These are phyloP conservation scores for Aspergillus phoenicis DNA, from an alignment of 2,329 filamentous ascomycete species.

Conservation along the genomic window DNA sequence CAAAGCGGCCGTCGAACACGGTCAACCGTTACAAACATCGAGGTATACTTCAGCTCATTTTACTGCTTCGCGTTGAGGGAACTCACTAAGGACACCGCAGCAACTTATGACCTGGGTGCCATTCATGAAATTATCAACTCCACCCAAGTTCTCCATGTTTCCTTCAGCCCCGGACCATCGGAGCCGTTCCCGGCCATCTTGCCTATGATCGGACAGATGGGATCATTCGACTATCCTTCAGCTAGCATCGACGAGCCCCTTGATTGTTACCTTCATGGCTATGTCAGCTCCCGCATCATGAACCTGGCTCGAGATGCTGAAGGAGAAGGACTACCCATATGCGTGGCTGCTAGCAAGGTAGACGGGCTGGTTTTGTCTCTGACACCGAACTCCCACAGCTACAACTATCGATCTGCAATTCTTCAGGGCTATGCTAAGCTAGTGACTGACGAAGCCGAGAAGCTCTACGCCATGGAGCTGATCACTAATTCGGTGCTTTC, in stretches of 20 bases:
- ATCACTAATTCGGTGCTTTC: conserved; percentile 76
- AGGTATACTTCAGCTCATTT: conserved; percentile 49
- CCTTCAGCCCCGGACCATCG: conserved; percentile 65
- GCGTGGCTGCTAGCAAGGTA: conserved; percentile 71
- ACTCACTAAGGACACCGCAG: conserved; percentile 45
- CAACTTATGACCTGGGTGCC: conserved; percentile 69
- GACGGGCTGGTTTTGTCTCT: conserved; percentile 80
- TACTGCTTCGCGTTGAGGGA: not conserved
- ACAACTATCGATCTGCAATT: conserved; percentile 82
- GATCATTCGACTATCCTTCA: conserved; percentile 66
- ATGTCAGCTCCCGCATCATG: conserved; percentile 77
- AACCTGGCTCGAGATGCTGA: conserved; percentile 57
- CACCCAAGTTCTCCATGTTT: conserved; percentile 75
- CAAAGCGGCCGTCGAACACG: conserved; percentile 64
- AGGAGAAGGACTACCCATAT: conserved; percentile 66
- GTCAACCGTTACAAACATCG: conserved; percentile 68
- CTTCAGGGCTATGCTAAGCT: conserved; percentile 73
- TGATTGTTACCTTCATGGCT: conserved; percentile 81
- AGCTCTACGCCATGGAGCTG: conserved; percentile 74
- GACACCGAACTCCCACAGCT: conserved; percentile 78
- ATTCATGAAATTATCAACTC: conserved; percentile 77
- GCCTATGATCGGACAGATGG: conserved; percentile 85
- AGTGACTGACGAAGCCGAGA: conserved; percentile 70
- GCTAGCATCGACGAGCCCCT: conserved; percentile 65
- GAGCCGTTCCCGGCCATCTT: conserved; percentile 75